These are phyloP conservation scores for Immersiporthe knoxdaviesiana DNA, from an alignment of 2,329 filamentous ascomycete species.

Conservation along the genomic window DNA sequence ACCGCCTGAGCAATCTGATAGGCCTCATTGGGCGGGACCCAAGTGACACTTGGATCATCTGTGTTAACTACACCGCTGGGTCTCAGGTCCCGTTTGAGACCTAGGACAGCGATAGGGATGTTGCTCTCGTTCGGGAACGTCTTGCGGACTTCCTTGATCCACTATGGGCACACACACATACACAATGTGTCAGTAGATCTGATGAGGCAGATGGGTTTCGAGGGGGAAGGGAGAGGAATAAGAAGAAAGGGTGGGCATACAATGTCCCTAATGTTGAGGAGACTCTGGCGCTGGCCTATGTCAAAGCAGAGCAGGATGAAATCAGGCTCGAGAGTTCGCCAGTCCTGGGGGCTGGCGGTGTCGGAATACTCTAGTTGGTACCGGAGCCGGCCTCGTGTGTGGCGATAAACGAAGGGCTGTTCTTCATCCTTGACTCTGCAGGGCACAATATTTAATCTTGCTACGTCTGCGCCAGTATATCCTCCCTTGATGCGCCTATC, in stretches of 20 bases:
- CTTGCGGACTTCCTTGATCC: conserved; percentile 58
- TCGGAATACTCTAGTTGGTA: conserved; percentile 64
- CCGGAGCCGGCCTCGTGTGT: conserved; percentile 48
- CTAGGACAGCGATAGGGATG: conserved; percentile 60
- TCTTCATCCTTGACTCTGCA: conserved; percentile 56
- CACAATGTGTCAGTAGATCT: conserved; percentile 8
- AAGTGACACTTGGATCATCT: conserved; percentile 39
- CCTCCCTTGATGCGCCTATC: conserved; percentile 56
- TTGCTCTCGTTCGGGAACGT: conserved; percentile 51
- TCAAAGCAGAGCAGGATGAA: conserved; percentile 64
- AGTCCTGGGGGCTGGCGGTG: conserved; percentile 61
- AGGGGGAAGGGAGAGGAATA: not conserved
- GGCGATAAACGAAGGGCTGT: conserved; percentile 63
- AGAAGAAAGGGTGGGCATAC: conserved; percentile 44
- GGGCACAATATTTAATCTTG: conserved; percentile 48
- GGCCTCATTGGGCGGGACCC: conserved; percentile 64
- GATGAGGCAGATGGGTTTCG: not conserved
- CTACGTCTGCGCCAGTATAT: conserved; percentile 37
- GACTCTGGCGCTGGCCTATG: conserved; percentile 60
- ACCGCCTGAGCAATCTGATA: conserved; percentile 60
- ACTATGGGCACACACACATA: conserved; percentile 48
- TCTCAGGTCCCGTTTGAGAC: conserved; percentile 63
- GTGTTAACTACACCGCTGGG: conserved; percentile 51
- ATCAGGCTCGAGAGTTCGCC: conserved; percentile 61
- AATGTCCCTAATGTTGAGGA: conserved; percentile 61